Percentiles rank a stretch among this genome's conserved stretches.
These are phyloP conservation scores for Artemisia annua DNA, from an alignment of 129 eudicot species.

Conservation along the genomic window DNA sequence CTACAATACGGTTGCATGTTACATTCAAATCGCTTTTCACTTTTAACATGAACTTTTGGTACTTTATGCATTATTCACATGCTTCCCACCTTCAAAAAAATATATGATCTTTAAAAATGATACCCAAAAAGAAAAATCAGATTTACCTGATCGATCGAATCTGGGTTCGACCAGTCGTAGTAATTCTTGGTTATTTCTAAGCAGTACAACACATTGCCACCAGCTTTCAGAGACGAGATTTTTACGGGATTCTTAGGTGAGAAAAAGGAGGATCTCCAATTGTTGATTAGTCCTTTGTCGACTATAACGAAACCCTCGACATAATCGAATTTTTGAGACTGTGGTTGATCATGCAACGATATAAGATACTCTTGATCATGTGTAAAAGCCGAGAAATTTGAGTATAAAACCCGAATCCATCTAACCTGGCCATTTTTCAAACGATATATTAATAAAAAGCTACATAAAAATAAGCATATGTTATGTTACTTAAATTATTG, in stretches of 20 bases:
- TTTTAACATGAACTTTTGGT: slow-evolving; percentile 41
- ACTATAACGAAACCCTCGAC: slow-evolving; percentile 92
- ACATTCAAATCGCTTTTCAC: slow-evolving; percentile 30
- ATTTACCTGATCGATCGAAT: slow-evolving; percentile 65
- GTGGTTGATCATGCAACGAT: slow-evolving; percentile 54
- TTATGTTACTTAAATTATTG: background rate
- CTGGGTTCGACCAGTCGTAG: slow-evolving; percentile 37
- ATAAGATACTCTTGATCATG: slow-evolving; percentile 86
- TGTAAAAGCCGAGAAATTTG: slow-evolving; percentile 75
- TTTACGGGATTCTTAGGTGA: slow-evolving; percentile 80
- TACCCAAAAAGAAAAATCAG: background rate
- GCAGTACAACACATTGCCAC: slow-evolving; percentile 75
- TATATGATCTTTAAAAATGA: slow-evolving; percentile 15
- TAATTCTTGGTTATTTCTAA: slow-evolving; percentile 85
- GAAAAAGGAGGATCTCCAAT: slow-evolving; percentile 94
- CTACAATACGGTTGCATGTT: slow-evolving; percentile 45
- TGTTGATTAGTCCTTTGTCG: slow-evolving; percentile 83
- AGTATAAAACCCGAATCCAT: slow-evolving; percentile 90
- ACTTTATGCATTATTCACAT: slow-evolving; percentile 44
- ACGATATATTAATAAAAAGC: background rate
- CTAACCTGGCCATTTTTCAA: slow-evolving; percentile 54
- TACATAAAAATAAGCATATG: background rate
- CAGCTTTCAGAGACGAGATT: slow-evolving; percentile 62
- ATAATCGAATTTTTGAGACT: slow-evolving; percentile 63
- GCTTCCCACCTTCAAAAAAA: slow-evolving; percentile 33